Base-by-base conservation (phyloP, 2,329 filamentous ascomycete species). In the Pyrenophora tritici-repentis region DNA sequence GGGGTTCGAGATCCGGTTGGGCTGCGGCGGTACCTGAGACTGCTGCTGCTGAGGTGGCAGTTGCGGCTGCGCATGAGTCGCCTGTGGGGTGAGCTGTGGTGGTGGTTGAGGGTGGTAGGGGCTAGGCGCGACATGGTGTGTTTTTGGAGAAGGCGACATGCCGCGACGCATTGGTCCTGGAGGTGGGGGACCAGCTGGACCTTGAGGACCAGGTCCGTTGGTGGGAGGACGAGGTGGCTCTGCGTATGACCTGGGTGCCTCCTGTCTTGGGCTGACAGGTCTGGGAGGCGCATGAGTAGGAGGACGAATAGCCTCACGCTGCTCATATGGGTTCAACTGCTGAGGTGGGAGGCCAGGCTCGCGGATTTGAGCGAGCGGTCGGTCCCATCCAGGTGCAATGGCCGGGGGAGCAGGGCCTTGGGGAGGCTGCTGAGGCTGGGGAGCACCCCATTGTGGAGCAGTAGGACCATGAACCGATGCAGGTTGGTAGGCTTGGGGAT, bases 401-500 rank as follows among this genome's bases (percentile, higher is more conserved):
- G 81, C 75, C 54, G 84, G 81, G 18, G 83, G 83, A 14, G 86
- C 83, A 48, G 86, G 86, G 29, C 86, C 86, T 53, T 81, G 82
- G 50, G 85, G 86, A 33, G 83, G 83, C 62, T 82, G 82, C 51
- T 82, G 77, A 42, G 85, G 84, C 36, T 86, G 84, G 41, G 91
- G 89, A 51, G 87, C 88, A 56, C 89, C 90, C 93, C 93, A 97
- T 72, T 95, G 89, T 58, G 91, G 92, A 43, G 88, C 88, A 44
- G 90, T 90, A 51, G 91, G 91, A 9, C 89, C 90, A 60, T 89
- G 89, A 46, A 94, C 87, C 35, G 89, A 89, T 40, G 87, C 84
- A 46, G 86, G 85, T 74, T 96, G 91, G 67, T 97, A 97, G 6
- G 92, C 90, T 68, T 96, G 91, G 42, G 93, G 93, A 72, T 97